These are phyloP conservation scores for Flaveria floridana DNA, from an alignment of 140 eudicot genomes.

Conservation along the genomic window DNA sequence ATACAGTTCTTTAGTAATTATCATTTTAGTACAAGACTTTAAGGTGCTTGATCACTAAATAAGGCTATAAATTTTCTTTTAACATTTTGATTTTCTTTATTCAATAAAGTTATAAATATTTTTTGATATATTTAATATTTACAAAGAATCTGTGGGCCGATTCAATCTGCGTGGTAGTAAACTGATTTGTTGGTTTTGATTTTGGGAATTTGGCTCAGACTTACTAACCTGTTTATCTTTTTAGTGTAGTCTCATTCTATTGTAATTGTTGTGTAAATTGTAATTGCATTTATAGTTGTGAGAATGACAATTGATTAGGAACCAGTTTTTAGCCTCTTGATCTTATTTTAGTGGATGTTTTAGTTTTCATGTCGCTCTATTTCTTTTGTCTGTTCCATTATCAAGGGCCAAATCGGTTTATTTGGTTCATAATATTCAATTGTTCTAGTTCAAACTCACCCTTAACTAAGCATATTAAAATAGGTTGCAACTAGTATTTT, in stretches of 20 bases:
- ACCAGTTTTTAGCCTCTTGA: too few species aligned
- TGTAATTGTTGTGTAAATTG: not conserved
- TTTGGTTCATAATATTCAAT: not conserved
- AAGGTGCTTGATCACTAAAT: conserved; percentile 12
- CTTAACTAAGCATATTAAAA: not conserved
- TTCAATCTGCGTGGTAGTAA: not conserved
- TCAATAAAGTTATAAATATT: not conserved
- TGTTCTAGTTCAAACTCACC: not conserved
- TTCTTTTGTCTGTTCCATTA: not conserved
- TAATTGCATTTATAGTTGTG: too few species aligned
- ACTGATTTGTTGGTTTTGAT: not conserved
- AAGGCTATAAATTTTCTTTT: not conserved
- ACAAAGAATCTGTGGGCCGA: not conserved
- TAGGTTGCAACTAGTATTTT: not conserved
- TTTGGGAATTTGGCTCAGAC: not conserved
- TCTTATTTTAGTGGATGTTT: too few species aligned
- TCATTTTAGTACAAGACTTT: not conserved
- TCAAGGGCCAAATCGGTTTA: not conserved
- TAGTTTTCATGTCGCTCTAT: too few species aligned
- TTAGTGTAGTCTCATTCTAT: not conserved
- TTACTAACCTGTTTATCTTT: not conserved
- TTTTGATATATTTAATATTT: not conserved
- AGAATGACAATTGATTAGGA: too few species aligned
- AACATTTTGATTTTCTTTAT: not conserved
- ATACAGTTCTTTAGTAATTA: not conserved